Evolutionary conservation across 176 grass and related monocot species (phyloP).

Genomic region (Aegilops sharonensis): DNA sequence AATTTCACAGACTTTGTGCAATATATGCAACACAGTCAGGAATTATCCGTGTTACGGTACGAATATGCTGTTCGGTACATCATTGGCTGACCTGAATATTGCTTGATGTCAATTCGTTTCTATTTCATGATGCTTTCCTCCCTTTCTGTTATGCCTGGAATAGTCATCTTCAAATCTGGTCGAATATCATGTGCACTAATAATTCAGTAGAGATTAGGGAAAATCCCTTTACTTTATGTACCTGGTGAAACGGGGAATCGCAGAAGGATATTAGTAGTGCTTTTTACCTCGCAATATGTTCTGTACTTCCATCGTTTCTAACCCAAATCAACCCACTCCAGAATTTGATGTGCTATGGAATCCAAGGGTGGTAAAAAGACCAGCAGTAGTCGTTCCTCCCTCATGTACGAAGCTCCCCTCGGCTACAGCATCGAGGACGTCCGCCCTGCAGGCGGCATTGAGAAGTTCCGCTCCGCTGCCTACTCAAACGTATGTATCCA

Average conservation of each 20-base stretch:
- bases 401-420: constrained; percentile 75
- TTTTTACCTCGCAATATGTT: background rate
- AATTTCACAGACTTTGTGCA: background rate
- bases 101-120: background rate
- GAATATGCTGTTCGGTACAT: background rate
- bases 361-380: constrained; percentile 70
- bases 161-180: background rate
- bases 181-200: background rate
- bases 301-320: background rate
- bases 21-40: background rate
- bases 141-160: background rate
- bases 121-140: background rate
- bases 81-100: background rate
- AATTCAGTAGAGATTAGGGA: background rate
- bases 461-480: constrained; percentile 74
- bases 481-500: constrained; percentile 59
- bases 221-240: background rate
- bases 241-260: background rate
- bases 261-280: no score
- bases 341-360: constrained; percentile 68
- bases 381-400: constrained; percentile 66
- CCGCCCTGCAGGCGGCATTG: constrained; percentile 64
- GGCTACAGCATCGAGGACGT: constrained; percentile 75
- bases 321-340: constrained; percentile 1
- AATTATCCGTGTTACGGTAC: background rate